A percentile compares a stretch with the other conserved stretches of the same genome.
Conservation (phyloP, 148 eudicot genomes). For the Drosera capensis region DNA sequence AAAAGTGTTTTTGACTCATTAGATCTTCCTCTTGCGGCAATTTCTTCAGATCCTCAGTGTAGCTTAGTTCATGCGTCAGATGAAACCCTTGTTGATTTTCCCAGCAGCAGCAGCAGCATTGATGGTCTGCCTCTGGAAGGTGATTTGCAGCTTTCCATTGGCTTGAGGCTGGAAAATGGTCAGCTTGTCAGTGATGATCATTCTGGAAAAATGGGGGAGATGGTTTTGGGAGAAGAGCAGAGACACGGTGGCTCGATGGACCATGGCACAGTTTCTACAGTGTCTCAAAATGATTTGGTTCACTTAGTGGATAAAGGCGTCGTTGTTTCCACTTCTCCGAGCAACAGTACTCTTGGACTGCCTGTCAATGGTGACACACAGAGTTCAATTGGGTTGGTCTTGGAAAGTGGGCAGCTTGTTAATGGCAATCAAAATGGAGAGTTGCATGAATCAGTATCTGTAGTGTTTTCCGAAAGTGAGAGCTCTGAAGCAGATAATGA, state of each 20-base stretch:
- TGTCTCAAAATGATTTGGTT: conserved; percentile 14
- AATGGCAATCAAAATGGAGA: conserved; percentile 9
- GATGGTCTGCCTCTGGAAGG: too few species aligned
- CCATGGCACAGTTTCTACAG: conserved; percentile 35
- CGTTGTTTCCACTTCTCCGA: conserved; percentile 4
- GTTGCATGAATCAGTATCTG: conserved; percentile 7
- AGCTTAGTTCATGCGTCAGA: conserved; percentile 13
- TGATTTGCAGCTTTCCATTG: too few species aligned
- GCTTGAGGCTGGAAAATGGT: too few species aligned
- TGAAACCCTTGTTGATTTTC: conserved; percentile 5
- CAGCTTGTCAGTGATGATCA: too few species aligned
- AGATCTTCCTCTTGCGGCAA: conserved; percentile 34
- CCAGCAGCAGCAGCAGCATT: too few species aligned
- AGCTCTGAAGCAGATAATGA: conserved; percentile 6
- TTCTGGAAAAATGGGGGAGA: too few species aligned
- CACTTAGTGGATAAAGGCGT: conserved; percentile 13
- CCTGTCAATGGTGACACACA: conserved; percentile 10
- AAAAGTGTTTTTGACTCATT: conserved; percentile 14
- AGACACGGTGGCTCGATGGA: too few species aligned
- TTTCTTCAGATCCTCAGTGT: conserved; percentile 27
- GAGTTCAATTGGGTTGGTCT: conserved; percentile 8
- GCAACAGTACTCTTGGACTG: conserved; percentile 11
- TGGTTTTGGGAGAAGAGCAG: too few species aligned
- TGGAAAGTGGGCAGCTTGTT: conserved; percentile 6
- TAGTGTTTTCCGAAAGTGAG: conserved; percentile 8